Evolutionary conservation across 495 filamentous ascomycete genomes (phyloP).

Genomic region (Tuber microsphaerosporum): DNA sequence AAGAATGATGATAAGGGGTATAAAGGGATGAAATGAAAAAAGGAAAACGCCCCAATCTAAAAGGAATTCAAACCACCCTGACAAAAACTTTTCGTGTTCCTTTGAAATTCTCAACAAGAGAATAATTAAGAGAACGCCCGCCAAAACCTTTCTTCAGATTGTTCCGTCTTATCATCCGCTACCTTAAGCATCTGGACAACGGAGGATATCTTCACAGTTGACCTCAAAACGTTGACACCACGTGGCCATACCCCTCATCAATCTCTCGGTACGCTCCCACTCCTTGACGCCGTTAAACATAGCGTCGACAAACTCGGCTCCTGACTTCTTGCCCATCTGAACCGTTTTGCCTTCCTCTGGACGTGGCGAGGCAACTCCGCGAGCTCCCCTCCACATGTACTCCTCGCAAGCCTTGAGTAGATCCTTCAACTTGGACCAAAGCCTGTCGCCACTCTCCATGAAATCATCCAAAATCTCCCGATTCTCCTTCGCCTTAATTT

Average conservation of each 20-base stretch:
- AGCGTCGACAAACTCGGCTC: constrained; percentile 92
- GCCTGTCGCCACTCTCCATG: constrained; percentile 78
- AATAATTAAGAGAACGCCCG: constrained; percentile 19
- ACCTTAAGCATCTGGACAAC: constrained; percentile 46
- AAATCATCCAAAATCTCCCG: constrained; percentile 83
- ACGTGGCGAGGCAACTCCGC: constrained; percentile 52
- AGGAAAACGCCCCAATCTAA: constrained; percentile 28
- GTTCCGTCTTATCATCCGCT: constrained; percentile 12
- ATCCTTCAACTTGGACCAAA: constrained; percentile 78
- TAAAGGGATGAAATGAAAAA: constrained; percentile 20
- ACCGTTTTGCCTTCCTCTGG: constrained; percentile 57
- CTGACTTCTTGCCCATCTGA: constrained; percentile 85
- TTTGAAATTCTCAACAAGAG: neutral
- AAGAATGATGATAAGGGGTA: constrained; percentile 33
- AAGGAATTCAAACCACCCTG: constrained; percentile 19
- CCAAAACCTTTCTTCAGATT: constrained; percentile 15
- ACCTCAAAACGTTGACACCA: constrained; percentile 95
- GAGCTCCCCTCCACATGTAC: constrained; percentile 79
- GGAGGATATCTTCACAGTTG: constrained; percentile 88
- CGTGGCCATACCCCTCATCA: constrained; percentile 85
- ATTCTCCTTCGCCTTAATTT: constrained; percentile 63
- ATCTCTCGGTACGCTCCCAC: constrained; percentile 83
- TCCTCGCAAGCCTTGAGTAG: constrained; percentile 84
- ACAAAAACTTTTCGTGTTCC: constrained; percentile 30
- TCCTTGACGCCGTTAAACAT: constrained; percentile 92